These are phyloP conservation scores for Filobasidium uniguttulatum DNA, from an alignment of 1,284 basidiomycete genomes.

Conservation along the genomic window DNA sequence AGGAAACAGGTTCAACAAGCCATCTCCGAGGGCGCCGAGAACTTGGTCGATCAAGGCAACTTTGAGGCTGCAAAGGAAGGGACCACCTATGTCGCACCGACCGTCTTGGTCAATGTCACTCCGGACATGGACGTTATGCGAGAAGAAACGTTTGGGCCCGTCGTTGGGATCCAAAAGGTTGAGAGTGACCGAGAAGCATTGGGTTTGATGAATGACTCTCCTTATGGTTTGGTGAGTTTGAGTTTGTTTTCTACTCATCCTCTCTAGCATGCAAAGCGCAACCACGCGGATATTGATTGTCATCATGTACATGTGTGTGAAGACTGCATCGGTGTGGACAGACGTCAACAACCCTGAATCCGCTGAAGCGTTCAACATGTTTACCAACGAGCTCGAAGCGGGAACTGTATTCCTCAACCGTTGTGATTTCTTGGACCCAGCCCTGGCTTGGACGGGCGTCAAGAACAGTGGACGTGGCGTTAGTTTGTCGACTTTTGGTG, in stretches of 20 bases:
- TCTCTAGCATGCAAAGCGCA: neutral
- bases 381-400: constrained; percentile 60
- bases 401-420: constrained; percentile 89
- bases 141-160: constrained; percentile 71
- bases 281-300: neutral
- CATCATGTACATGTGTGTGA: no score
- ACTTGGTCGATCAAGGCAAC: constrained; percentile 54
- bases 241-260: neutral
- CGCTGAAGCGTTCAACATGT: constrained; percentile 51
- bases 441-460: constrained; percentile 82
- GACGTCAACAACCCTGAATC: constrained; percentile 49
- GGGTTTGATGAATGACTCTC: constrained; percentile 87
- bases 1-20: constrained; percentile 75
- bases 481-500: constrained; percentile 75
- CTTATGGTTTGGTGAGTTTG: constrained; percentile 54
- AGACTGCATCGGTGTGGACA: constrained; percentile 85
- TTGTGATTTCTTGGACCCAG: constrained; percentile 81
- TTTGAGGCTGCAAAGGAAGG: constrained; percentile 58
- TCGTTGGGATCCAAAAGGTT: constrained; percentile 80
- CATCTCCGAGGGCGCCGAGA: constrained; percentile 60
- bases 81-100: constrained; percentile 73
- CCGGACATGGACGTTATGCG: constrained; percentile 88
- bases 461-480: constrained; percentile 85
- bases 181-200: constrained; percentile 37
- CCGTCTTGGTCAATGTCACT: constrained; percentile 73